Base-by-base conservation (phyloP, 140 eudicot genomes). In the Stevia rebaudiana region DNA sequence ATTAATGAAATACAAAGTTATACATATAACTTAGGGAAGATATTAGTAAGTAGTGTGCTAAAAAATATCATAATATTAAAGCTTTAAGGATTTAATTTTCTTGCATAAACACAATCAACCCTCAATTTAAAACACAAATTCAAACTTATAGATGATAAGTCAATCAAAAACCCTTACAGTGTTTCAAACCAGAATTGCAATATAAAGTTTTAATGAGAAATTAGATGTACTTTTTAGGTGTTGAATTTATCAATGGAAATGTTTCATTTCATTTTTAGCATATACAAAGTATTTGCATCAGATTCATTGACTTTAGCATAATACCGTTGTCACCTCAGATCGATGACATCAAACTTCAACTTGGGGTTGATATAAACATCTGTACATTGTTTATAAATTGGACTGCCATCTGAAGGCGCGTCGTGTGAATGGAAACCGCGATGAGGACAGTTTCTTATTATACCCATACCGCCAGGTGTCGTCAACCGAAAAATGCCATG, bases 351-450 rank as follows among this genome's bases (percentile, higher is more conserved):
- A 76, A 88, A 85, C 66, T 85, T 88, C 86, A 92, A 72, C 58
- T 76, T 79, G 33, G 95, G 81, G 55, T 83, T 75, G 76, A 92
- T 76, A 77, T 84, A 92, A 69, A 92, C 94, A 81, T 92, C 98
- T 73, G 98, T 85, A 80, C 96, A 92, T 42, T 85, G 95, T 60
- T 83, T 86, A 76, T 92, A 92, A 49, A 92, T 88, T 40, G 98
- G 97, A 73, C 88, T 80, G 69, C 96, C 98, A 72, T 85, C 97
- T 4, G 88, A 60, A 44, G 98, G 98, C 12, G 92, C 84, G 22
- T 92, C 95, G 47, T 92, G 98, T 0, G 96, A 59, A 80, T 92
- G 98, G 71, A 92, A 92, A 24, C 98, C 98, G 41, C 98, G 86
- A 13, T 75, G 87, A 39, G 95, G 95, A 59, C 98, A 92, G 47